Percentiles rank a stretch among this genome's conserved stretches.
phyloP scores from a whole-genome alignment of 177 flowering plant species.

The Telopea speciosissima region DNA sequence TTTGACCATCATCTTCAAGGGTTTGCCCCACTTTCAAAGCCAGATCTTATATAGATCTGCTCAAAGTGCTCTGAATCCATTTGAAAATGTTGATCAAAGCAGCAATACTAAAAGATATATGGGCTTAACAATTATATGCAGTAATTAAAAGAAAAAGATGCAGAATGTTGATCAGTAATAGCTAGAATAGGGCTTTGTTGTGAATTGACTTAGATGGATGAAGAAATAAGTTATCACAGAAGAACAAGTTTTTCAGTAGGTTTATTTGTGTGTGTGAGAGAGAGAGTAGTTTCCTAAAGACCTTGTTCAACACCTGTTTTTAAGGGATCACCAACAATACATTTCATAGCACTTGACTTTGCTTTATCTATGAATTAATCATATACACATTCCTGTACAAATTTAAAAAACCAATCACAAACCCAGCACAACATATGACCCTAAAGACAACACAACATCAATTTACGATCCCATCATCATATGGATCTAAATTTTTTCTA shows the following conservation, averaged over 20 bases:
- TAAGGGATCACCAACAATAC: constrained; percentile 84
- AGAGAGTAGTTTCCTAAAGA: constrained; percentile 56
- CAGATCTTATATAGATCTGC: constrained; percentile 60
- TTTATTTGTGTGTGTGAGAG: not conserved
- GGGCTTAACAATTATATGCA: too few relatives aligned
- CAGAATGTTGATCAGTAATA: too few relatives aligned
- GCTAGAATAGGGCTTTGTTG: too few relatives aligned
- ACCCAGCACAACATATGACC: constrained; percentile 97
- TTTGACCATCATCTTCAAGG: too few relatives aligned
- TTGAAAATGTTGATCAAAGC: constrained; percentile 24
- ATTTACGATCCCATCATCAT: not conserved
- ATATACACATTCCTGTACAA: constrained; percentile 67
- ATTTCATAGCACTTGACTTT: constrained; percentile 59
- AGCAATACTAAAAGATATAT: not conserved
- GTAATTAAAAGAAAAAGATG: too few relatives aligned
- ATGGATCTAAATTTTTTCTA: too few relatives aligned
- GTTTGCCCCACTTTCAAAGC: constrained; percentile 63
- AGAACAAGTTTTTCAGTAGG: too few relatives aligned
- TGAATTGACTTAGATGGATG: too few relatives aligned
- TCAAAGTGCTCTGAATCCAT: constrained; percentile 65
- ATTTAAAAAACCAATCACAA: constrained; percentile 87
- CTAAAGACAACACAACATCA: constrained; percentile 27
- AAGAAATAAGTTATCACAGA: too few relatives aligned
- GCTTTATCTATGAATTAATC: too few relatives aligned
- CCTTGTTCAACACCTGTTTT: constrained; percentile 81